These are phyloP conservation scores for Fennellomyces sp. DNA, from an alignment of 371 early-diverging fungal species.

Conservation along the genomic window DNA sequence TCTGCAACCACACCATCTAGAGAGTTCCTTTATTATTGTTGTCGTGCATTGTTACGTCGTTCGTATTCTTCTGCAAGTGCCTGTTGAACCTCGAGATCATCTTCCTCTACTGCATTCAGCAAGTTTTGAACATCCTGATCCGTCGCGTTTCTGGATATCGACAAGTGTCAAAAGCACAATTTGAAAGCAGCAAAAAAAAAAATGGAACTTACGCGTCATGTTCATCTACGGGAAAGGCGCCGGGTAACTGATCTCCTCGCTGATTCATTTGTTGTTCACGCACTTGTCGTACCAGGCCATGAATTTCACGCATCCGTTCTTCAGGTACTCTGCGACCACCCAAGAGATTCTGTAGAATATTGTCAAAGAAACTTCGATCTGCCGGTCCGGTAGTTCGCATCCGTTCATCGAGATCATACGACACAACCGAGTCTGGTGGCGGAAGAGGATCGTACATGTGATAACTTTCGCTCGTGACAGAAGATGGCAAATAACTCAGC, in stretches of 20 bases:
- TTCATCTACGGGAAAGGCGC: conserved; percentile 39
- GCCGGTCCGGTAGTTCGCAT: conserved; percentile 19
- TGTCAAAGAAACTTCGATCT: conserved; percentile 12
- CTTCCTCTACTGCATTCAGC: conserved; percentile 24
- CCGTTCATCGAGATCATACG: conserved; percentile 43
- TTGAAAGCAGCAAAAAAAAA: neutral
- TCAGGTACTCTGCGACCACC: conserved; percentile 14
- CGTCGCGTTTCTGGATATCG: conserved; percentile 1
- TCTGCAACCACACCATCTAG: neutral
- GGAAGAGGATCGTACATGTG: conserved; percentile 82
- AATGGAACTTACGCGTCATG: neutral
- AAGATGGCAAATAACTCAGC: conserved; percentile 58
- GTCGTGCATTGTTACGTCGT: conserved; percentile 11
- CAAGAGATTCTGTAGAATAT: conserved; percentile 21
- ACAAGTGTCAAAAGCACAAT: neutral
- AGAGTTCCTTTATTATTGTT: neutral
- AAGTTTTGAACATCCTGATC: conserved; percentile 16
- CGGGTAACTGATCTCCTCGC: conserved; percentile 29
- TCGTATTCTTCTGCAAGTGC: conserved; percentile 29
- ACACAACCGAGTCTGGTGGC: conserved; percentile 59
- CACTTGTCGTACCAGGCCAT: conserved; percentile 26
- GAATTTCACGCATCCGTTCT: conserved; percentile 22
- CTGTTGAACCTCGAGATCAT: conserved; percentile 32
- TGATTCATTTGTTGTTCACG: conserved; percentile 15
- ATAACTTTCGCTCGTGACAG: conserved; percentile 53